phyloP scores from a whole-genome alignment of 2,329 filamentous ascomycete genomes.

The Penicillium verrucosum region DNA sequence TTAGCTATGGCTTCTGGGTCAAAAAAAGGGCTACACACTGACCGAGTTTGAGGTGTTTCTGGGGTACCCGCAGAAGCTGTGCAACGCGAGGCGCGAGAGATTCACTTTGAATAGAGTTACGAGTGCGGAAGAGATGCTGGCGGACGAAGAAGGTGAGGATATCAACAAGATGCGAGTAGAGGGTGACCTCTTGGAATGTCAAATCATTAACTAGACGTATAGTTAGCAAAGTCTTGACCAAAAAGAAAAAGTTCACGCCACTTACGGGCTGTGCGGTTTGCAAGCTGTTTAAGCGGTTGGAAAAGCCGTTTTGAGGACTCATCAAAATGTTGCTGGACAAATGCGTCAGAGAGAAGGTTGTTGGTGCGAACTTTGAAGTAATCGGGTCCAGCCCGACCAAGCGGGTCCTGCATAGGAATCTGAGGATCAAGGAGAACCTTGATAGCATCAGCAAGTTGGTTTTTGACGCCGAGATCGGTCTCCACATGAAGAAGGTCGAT shows the following conservation, averaged over 20 bases:
- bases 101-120: constrained; percentile 80
- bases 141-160: constrained; percentile 91
- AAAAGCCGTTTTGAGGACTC: constrained; percentile 81
- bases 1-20: neutral
- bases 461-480: constrained; percentile 89
- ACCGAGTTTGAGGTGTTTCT: constrained; percentile 93
- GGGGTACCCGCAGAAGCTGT: constrained; percentile 74
- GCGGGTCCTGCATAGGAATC: constrained; percentile 56
- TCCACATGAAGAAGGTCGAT: constrained; percentile 90
- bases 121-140: constrained; percentile 80
- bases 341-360: constrained; percentile 76
- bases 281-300: constrained; percentile 76
- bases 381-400: constrained; percentile 63
- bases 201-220: constrained; percentile 61
- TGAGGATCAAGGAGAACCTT: constrained; percentile 84
- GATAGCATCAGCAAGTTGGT: constrained; percentile 90
- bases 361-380: constrained; percentile 62
- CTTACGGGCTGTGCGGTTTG: constrained; percentile 58
- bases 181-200: constrained; percentile 77
- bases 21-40: constrained; percentile 35
- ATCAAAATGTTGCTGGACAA: constrained; percentile 87
- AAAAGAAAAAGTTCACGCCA: constrained; percentile 2
- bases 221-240: constrained; percentile 3
- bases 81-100: constrained; percentile 74
- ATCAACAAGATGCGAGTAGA: constrained; percentile 88